A percentile compares a stretch with the other conserved stretches of the same genome.
Conservation (phyloP, 805 yeast species). For the Nakazawaea populi region DNA sequence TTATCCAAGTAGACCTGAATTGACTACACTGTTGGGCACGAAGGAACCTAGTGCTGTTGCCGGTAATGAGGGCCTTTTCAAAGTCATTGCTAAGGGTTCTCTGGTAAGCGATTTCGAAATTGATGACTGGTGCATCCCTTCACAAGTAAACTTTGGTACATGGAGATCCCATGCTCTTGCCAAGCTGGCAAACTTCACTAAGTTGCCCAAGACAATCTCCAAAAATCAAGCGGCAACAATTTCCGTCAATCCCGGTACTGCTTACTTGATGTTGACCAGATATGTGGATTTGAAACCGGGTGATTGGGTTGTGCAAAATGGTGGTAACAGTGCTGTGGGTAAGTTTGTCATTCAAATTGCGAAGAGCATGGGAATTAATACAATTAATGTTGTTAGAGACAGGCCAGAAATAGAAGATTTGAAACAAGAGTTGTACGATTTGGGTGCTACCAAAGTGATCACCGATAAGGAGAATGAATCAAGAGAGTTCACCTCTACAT, state of each 20-base stretch:
- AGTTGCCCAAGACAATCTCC: slow-evolving; percentile 50
- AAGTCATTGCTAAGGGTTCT: slow-evolving; percentile 69
- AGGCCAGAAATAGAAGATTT: slow-evolving; percentile 69
- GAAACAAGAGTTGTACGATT: slow-evolving; percentile 42
- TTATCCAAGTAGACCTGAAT: slow-evolving; percentile 72
- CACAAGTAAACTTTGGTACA: slow-evolving; percentile 77
- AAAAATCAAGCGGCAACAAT: slow-evolving; percentile 77
- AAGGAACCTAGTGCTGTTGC: slow-evolving; percentile 71
- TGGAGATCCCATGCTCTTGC: slow-evolving; percentile 82
- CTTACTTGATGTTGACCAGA: slow-evolving; percentile 78
- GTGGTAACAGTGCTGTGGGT: slow-evolving; percentile 95
- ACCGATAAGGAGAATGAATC: slow-evolving; percentile 82
- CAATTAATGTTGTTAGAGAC: slow-evolving; percentile 83
- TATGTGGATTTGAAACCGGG: slow-evolving; percentile 56
- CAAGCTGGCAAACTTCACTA: slow-evolving; percentile 44
- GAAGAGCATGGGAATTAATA: slow-evolving; percentile 68
- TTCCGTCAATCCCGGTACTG: slow-evolving; percentile 89
- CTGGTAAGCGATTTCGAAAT: slow-evolving; percentile 37
- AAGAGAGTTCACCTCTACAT: slow-evolving; percentile 55
- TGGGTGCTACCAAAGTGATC: slow-evolving; percentile 86
- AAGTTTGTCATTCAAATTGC: slow-evolving; percentile 88
- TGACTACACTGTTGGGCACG: slow-evolving; percentile 48
- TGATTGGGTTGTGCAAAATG: slow-evolving; percentile 94
- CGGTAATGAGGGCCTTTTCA: slow-evolving; percentile 92
- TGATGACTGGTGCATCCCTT: slow-evolving; percentile 90